These are phyloP conservation scores for Penicillium sp. DNA, from an alignment of 2,329 filamentous ascomycete species.

Conservation along the genomic window DNA sequence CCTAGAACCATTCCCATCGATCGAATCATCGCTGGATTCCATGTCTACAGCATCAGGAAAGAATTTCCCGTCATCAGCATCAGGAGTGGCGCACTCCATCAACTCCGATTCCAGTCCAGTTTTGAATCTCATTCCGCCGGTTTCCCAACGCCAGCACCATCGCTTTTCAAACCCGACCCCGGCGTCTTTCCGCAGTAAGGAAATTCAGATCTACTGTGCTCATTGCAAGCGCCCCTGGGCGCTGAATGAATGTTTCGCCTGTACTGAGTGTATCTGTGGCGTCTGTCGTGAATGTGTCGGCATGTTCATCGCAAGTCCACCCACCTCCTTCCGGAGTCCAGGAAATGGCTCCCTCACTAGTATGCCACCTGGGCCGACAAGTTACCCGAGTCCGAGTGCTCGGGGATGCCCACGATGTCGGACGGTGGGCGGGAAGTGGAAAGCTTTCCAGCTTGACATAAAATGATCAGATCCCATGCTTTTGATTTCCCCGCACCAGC, in stretches of 20 bases:
- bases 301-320: conserved; percentile 49
- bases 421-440: conserved; percentile 52
- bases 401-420: conserved; percentile 52
- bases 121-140: conserved; percentile 43
- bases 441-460: conserved; percentile 53
- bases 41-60: conserved; percentile 59
- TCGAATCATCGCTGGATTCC: conserved; percentile 75
- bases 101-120: conserved; percentile 67
- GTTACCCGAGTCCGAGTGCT: conserved; percentile 37
- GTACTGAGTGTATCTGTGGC: conserved; percentile 94
- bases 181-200: conserved; percentile 46
- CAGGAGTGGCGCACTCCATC: conserved; percentile 71
- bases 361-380: conserved; percentile 35
- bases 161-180: conserved; percentile 59
- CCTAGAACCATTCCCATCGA: conserved; percentile 83
- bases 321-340: conserved; percentile 42
- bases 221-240: conserved; percentile 78
- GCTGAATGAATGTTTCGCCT: conserved; percentile 85
- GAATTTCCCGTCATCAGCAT: conserved; percentile 71
- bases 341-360: conserved; percentile 28
- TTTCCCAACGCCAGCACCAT: conserved; percentile 43
- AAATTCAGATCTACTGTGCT: conserved; percentile 88
- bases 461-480: conserved; percentile 35
- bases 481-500: background rate
- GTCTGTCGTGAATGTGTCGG: conserved; percentile 83